Conservation (phyloP, 163 green algal species). For the Scenedesmus sp. region DNA sequence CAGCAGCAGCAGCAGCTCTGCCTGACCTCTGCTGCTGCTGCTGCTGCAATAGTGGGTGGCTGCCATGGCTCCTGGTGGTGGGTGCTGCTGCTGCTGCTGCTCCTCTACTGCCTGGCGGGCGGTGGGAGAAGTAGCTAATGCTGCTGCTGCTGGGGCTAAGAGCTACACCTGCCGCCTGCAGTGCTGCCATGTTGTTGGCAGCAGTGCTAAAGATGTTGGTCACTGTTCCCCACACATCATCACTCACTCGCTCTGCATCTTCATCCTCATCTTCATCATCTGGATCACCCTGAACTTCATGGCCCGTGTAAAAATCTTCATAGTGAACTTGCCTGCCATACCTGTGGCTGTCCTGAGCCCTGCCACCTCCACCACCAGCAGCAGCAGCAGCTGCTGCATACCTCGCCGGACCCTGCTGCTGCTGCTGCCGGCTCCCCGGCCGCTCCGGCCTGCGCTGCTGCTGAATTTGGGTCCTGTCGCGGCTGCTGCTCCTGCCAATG, state of each 20-base stretch:
- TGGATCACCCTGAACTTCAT: not conserved
- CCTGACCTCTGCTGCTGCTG: not conserved
- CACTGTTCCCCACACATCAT: constrained; percentile 41
- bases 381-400: not conserved
- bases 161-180: not conserved
- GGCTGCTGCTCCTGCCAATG: not conserved
- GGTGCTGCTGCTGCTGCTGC: not conserved
- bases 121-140: not conserved
- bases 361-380: not conserved
- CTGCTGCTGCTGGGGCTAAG: constrained; percentile 8
- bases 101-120: not conserved
- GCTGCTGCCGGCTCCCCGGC: not conserved
- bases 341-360: not conserved
- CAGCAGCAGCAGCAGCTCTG: not conserved
- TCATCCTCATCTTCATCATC: not conserved
- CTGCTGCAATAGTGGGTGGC: not conserved
- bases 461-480: not conserved
- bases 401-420: not conserved
- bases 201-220: constrained; percentile 41
- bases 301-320: constrained; percentile 1
- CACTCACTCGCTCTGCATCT: not conserved
- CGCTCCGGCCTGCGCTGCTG: not conserved
- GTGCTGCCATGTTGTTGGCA: constrained; percentile 11
- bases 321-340: not conserved
- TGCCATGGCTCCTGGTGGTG: not conserved